Base-by-base conservation (phyloP, 75 land plant genomes). In the Adiantum capillusveneris region DNA sequence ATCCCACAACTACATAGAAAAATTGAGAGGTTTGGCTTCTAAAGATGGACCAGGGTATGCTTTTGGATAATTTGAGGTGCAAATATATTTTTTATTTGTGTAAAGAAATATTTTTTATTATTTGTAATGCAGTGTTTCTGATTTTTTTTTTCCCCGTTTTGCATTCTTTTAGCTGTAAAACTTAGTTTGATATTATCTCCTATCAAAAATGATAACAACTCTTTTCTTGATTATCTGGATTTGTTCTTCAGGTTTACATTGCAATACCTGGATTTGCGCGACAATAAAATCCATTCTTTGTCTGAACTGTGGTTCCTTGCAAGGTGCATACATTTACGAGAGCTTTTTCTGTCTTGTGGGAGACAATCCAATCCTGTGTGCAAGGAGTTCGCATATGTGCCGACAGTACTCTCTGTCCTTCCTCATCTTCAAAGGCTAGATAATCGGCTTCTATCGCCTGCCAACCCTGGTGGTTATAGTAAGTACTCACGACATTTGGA, bases 291-390 rank as follows among this genome's bases (percentile, higher is more conserved):
- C 13, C 34, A 61, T 11, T 61, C 52, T n/a, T 59, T 62, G 2
- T 59, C 73, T 21, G 76, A 73, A 20, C 20, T 73, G 11, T 67
- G 76, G 70, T 41, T 65, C 1, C 43, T 73, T 41, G 70, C 65
- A 30, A 71, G 76, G 0, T 73, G 71, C 30, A 51, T 62, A 22
- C 59, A 67, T 26, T 54, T 73, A 28, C 25, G 56, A 36, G 76
- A 73, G 60, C 59, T 73, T 6, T 21, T 61, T 16, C 49, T 73
- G 12, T 56, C 64, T 31, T 37, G 56, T 31, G 71, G 71, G 14
- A 51, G 31, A 18, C 56, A 73, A 49, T 21, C 65, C 9, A 73
- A 73, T 14, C 70, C 76, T 1, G 65, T 73, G 0, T 73, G 76
- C 31, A 29, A 44, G 46, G 76, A 51, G 17, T 21, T 22, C 13